phyloP scores from a whole-genome alignment of 2,329 filamentous ascomycete genomes.

The Capronia epimyces region DNA sequence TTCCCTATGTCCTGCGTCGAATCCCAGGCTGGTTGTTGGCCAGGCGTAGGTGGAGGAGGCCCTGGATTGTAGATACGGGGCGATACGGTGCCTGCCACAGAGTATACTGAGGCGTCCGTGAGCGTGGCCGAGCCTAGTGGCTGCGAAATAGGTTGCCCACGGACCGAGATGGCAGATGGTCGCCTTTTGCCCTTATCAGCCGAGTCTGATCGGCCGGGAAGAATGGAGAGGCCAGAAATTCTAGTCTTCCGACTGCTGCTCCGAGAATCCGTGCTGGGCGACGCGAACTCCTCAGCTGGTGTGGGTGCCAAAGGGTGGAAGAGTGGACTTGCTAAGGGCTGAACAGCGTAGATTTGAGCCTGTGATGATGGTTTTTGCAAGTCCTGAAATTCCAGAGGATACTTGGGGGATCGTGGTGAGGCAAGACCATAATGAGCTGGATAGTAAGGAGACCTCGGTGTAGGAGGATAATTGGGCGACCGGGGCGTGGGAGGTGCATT shows the following conservation, averaged over 20 bases:
- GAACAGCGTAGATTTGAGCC: constrained; percentile 3
- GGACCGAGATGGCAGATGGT: constrained; percentile 41
- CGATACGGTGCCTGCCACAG: constrained; percentile 51
- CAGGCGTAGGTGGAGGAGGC: constrained; percentile 50
- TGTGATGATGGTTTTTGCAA: constrained; percentile 23
- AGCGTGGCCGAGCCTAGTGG: constrained; percentile 47
- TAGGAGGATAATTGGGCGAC: constrained; percentile 18
- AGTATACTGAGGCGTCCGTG: constrained; percentile 41
- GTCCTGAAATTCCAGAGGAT: constrained; percentile 33
- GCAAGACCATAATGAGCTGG: constrained; percentile 4
- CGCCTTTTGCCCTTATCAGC: constrained; percentile 41
- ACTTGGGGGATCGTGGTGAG: constrained; percentile 19
- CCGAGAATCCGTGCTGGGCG: constrained; percentile 19
- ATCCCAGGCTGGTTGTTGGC: constrained; percentile 22
- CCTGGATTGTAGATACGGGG: constrained; percentile 53
- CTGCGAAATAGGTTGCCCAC: constrained; percentile 54
- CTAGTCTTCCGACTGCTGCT: constrained; percentile 37
- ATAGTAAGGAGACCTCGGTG: constrained; percentile 19
- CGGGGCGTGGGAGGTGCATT: constrained; percentile 30
- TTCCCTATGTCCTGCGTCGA: constrained; percentile 10
- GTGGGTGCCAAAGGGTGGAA: constrained; percentile 21
- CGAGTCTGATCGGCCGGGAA: constrained; percentile 39
- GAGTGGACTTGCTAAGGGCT: constrained; percentile 10
- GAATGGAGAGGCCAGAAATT: constrained; percentile 39
- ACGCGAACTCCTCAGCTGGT: constrained; percentile 10